A percentile compares a stretch with the other conserved stretches of the same genome.
These are phyloP conservation scores for Hordeum pubiflorum DNA, from an alignment of 202 grass and related monocot species.

Conservation along the genomic window DNA sequence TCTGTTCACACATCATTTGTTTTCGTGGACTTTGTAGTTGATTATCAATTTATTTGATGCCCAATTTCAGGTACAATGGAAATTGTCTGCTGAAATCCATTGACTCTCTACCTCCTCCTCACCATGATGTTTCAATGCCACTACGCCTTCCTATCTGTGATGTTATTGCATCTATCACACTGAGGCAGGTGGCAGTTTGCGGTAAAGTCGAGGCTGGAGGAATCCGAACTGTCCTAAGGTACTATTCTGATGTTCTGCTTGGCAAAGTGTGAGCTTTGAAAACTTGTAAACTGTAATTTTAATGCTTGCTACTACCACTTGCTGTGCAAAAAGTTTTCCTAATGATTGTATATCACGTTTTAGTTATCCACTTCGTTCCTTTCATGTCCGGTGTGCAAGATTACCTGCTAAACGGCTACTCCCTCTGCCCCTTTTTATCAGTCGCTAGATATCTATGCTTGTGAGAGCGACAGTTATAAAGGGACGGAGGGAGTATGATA, in stretches of 20 bases:
- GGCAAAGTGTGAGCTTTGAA: too few relatives aligned
- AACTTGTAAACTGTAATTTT: too few relatives aligned
- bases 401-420: too few relatives aligned
- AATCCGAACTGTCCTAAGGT: slow-evolving; percentile 71
- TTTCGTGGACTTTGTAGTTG: neutral
- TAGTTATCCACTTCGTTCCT: too few relatives aligned
- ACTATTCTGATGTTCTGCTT: slow-evolving; percentile 4
- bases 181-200: slow-evolving; percentile 59
- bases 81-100: slow-evolving; percentile 61
- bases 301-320: too few relatives aligned
- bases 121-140: slow-evolving; percentile 57
- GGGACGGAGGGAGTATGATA: too few relatives aligned
- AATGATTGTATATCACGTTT: too few relatives aligned
- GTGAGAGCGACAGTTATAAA: too few relatives aligned
- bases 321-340: too few relatives aligned
- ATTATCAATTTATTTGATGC: slow-evolving; percentile 7
- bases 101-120: slow-evolving; percentile 44
- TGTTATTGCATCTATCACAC: slow-evolving; percentile 49
- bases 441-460: too few relatives aligned
- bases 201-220: slow-evolving; percentile 71
- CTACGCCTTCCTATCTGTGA: slow-evolving; percentile 75
- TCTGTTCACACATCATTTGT: neutral
- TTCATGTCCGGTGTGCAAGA: too few relatives aligned
- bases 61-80: slow-evolving; percentile 51
- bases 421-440: too few relatives aligned